These are phyloP conservation scores for Penicillium sp. DNA, from an alignment of 2,329 filamentous ascomycete species.

Conservation along the genomic window DNA sequence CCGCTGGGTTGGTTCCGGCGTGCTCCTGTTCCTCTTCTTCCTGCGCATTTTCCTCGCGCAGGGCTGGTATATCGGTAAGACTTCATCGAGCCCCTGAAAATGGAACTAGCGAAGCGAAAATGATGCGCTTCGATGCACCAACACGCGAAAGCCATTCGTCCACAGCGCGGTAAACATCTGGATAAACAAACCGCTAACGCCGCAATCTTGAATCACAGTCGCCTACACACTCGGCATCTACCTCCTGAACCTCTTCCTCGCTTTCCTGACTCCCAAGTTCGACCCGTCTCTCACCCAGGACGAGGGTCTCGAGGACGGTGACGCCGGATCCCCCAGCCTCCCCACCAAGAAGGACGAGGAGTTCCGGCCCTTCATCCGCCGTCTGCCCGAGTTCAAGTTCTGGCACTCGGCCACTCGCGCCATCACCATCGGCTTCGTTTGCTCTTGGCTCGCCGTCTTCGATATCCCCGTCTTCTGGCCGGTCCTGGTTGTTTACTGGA, in stretches of 20 bases:
- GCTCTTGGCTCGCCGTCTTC: conserved; percentile 92
- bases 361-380: conserved; percentile 94
- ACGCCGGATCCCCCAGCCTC: conserved; percentile 64
- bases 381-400: conserved; percentile 99
- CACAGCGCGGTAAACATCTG: neutral
- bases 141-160: neutral
- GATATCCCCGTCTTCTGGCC: conserved; percentile 99
- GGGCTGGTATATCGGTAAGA: conserved; percentile 95
- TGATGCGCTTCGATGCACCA: neutral
- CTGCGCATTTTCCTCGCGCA: conserved; percentile 86
- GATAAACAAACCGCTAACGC: conserved; percentile 9
- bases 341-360: conserved; percentile 97
- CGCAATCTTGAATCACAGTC: conserved; percentile 55
- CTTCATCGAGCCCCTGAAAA: neutral
- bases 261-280: conserved; percentile 97
- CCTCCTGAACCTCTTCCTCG: conserved; percentile 97
- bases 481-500: conserved; percentile 96
- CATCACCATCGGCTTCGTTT: conserved; percentile 76
- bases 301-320: conserved; percentile 93
- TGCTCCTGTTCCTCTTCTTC: conserved; percentile 76
- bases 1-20: conserved; percentile 83
- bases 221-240: conserved; percentile 98
- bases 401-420: conserved; percentile 95
- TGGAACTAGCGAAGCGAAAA: neutral
- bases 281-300: conserved; percentile 94